Evolutionary conservation across 148 eudicot genomes (phyloP), one percentile per base, ranked within the genome.

Genomic region (Spergularia bocconei): DNA sequence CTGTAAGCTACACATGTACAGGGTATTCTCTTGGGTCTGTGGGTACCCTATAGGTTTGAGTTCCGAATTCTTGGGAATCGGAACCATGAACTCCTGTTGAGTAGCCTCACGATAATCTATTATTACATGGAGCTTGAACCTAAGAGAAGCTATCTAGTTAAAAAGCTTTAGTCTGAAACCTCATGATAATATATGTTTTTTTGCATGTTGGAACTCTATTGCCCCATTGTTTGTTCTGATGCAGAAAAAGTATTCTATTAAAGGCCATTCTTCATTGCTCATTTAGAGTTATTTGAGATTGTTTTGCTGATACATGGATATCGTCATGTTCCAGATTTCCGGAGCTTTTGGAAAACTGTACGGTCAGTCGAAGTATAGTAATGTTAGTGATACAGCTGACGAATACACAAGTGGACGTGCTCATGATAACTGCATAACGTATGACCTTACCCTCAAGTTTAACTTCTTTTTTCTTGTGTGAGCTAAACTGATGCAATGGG

Each of bases 401-500:
- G 77, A 80, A 64, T 80, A 72, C 73, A 78, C 69, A 50, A 85
- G 74, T 68, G 91, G 84, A 52, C 81, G 84, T 73, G 83, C 81
- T 81, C 98, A 95, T 67, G 93, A 92, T 13, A 95, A 95, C 86
- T 85, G 91, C 78, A 92, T 95, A 75, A 95, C 86, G 99, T 95
- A 91, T 67, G 53, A 67, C 55, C 57, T 52, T 48, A 39, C 36
- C 51, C 76, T 41, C 39, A 52, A 25, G 13, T 33, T 70, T 20
- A 33, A 56, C 17, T 29, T 17, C 52, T 23, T 39, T 65, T 15
- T 14, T 6, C n/a, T 44, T 41, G 70, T n/a, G 36, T 29, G 36
- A 29, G 36, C 36, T 29, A 29, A 29, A 29, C 36, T 29, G 36
- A 29, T 29, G 36, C 36, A 4, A 29, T 29, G 36, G 36, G 36